phyloP scores from a whole-genome alignment of 768 basidiomycete species.

The Xerocomus brunneocitrinus region DNA sequence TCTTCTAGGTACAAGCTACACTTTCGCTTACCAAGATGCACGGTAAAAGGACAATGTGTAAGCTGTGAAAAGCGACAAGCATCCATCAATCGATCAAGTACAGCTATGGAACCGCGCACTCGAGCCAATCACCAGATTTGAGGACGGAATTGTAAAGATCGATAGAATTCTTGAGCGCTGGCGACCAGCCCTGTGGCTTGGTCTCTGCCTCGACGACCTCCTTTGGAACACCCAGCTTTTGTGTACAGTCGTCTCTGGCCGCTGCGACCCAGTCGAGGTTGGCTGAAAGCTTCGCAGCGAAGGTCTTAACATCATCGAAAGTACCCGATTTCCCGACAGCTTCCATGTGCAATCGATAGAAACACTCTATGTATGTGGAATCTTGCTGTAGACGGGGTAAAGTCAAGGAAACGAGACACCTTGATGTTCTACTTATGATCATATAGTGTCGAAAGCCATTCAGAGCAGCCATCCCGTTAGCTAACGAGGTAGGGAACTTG shows the following conservation, averaged over 20 bases:
- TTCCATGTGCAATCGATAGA: neutral
- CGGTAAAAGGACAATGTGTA: neutral
- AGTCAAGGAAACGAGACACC: too few species aligned
- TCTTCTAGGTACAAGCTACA: neutral
- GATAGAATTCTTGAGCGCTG: neutral
- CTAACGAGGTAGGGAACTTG: neutral
- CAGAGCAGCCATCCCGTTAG: neutral
- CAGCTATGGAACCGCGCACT: neutral
- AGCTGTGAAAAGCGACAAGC: neutral
- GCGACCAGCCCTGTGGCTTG: neutral
- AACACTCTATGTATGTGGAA: neutral
- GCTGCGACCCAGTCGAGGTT: neutral
- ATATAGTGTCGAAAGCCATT: slow-evolving; percentile 1
- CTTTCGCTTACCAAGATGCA: neutral
- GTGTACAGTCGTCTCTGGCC: neutral
- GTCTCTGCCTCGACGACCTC: neutral
- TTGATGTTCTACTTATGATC: neutral
- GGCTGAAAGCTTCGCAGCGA: neutral
- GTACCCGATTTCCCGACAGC: neutral
- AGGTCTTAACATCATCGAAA: neutral
- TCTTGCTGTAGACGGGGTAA: neutral
- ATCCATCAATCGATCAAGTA: neutral
- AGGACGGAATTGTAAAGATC: neutral
- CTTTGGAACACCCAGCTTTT: neutral
- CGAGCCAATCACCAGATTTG: neutral